Conservation (phyloP, 306 rosid genomes). For the Malus asiatica region DNA sequence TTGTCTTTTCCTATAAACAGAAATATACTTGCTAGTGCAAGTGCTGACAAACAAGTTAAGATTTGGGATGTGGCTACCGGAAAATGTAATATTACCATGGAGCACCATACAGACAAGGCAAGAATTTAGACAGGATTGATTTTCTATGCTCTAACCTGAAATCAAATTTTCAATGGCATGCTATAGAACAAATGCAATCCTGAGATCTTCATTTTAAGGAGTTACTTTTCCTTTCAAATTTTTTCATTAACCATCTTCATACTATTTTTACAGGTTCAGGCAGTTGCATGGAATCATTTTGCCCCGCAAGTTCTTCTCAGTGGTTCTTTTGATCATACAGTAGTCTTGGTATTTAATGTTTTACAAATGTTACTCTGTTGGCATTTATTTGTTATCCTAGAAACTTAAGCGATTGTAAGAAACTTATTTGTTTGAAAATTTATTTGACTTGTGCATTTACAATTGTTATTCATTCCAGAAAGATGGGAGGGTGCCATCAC, state of each 20-base stretch:
- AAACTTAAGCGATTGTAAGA: neutral
- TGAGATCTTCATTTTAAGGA: neutral
- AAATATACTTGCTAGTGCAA: slow-evolving; percentile 87
- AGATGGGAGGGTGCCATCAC: slow-evolving; percentile 74
- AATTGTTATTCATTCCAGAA: slow-evolving; percentile 47
- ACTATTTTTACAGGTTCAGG: slow-evolving; percentile 72
- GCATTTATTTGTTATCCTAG: neutral
- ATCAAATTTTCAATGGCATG: neutral
- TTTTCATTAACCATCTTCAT: slow-evolving; percentile 7
- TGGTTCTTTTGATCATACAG: slow-evolving; percentile 84
- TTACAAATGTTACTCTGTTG: neutral
- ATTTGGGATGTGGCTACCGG: slow-evolving; percentile 83
- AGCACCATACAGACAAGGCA: slow-evolving; percentile 90
- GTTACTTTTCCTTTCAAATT: neutral
- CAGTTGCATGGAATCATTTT: slow-evolving; percentile 80
- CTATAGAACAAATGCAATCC: neutral
- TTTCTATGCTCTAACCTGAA: neutral
- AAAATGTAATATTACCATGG: slow-evolving; percentile 67
- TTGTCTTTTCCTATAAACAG: slow-evolving; percentile 23
- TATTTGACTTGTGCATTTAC: neutral
- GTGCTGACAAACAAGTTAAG: slow-evolving; percentile 82
- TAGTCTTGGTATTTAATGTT: slow-evolving; percentile 62
- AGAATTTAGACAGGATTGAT: slow-evolving; percentile 7
- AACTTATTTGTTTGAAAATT: slow-evolving; percentile 6
- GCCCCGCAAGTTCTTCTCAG: slow-evolving; percentile 78